Evolutionary conservation across 306 rosid genomes (phyloP).

Genomic region (Rosa rugosa): DNA sequence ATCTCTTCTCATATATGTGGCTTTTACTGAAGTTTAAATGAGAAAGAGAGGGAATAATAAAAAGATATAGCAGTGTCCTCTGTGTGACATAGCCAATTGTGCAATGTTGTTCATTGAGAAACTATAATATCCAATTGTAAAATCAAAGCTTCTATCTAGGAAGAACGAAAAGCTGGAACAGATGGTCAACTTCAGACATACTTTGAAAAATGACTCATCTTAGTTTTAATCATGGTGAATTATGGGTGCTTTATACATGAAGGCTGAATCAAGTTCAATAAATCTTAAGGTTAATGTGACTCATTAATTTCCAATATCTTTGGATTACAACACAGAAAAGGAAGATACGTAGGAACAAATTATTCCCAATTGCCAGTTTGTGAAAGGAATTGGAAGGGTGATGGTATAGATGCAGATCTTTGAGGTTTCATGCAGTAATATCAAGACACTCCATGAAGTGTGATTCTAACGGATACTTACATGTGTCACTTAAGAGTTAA

Average conservation of each 20-base stretch:
- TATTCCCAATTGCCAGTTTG: neutral
- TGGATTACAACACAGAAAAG: neutral
- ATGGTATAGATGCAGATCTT: neutral
- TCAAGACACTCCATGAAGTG: no score
- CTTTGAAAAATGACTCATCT: neutral
- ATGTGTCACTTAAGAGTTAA: neutral
- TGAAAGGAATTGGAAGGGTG: neutral
- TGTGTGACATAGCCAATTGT: slow-evolving; percentile 1
- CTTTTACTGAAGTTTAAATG: slow-evolving; percentile 9
- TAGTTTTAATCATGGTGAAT: neutral
- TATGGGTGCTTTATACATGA: neutral
- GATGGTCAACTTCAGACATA: neutral
- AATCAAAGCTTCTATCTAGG: neutral
- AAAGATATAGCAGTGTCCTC: neutral
- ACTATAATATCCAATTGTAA: neutral
- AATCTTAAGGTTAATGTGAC: slow-evolving; percentile 5
- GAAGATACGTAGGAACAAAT: neutral
- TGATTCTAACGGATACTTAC: no score
- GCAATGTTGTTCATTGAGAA: neutral
- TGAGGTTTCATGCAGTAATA: slow-evolving; percentile 2
- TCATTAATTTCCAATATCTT: neutral
- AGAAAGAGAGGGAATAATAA: neutral
- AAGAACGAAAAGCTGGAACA: neutral
- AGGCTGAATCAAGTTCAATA: neutral
- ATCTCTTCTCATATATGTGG: neutral